Conservation (phyloP, 805 yeast species). For the Saturnispora galanensis region DNA sequence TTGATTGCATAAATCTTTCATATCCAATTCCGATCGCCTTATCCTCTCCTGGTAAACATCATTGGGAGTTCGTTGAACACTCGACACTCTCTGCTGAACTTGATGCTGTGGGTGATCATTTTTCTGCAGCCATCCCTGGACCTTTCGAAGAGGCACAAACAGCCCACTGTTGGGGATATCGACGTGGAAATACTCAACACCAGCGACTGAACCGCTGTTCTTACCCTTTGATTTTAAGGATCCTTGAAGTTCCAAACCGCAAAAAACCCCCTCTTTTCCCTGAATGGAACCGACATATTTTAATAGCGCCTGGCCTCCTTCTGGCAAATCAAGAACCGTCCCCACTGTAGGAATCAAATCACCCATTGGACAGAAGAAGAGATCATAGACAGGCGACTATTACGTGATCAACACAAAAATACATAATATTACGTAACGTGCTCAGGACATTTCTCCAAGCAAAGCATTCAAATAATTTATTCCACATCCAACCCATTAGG, state of each 20-base stretch:
- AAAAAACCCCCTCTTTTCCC: conserved; percentile 66
- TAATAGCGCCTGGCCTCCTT: conserved; percentile 39
- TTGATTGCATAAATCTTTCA: conserved; percentile 38
- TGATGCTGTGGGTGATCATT: too few species aligned
- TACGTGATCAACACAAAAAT: too few species aligned
- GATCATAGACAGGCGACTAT: neutral
- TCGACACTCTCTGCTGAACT: neutral
- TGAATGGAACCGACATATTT: conserved; percentile 65
- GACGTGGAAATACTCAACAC: conserved; percentile 59
- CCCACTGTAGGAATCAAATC: neutral
- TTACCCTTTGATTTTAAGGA: conserved; percentile 59
- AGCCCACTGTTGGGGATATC: conserved; percentile 59
- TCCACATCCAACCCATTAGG: conserved; percentile 29
- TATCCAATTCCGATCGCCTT: conserved; percentile 34
- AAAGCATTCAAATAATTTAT: neutral
- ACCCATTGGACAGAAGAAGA: neutral
- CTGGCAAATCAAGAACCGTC: neutral
- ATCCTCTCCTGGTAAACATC: conserved; percentile 19
- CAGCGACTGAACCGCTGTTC: conserved; percentile 77
- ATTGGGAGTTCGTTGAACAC: neutral
- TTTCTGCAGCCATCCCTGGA: conserved; percentile 9
- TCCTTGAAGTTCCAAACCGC: conserved; percentile 80
- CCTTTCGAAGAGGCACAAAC: conserved; percentile 51
- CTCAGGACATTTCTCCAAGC: too few species aligned
- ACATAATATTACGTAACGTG: too few species aligned